phyloP scores from a whole-genome alignment of 768 basidiomycete genomes.

The Amanita molliuscula region DNA sequence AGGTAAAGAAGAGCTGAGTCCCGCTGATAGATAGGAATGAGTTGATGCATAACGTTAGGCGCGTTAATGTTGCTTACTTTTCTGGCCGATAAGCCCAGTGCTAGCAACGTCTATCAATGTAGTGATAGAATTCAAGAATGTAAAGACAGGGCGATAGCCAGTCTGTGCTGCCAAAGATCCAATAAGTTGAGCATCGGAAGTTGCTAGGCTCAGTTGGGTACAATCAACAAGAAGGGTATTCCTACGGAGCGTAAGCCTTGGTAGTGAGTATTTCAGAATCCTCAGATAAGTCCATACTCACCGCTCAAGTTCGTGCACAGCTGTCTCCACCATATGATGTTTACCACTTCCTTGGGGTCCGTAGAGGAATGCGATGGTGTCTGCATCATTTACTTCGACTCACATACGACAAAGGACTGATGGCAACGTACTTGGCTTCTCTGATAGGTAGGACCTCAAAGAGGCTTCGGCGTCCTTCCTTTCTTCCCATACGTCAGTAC shows the following conservation, averaged over 20 bases:
- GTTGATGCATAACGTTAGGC: neutral
- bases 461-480: constrained; percentile 64
- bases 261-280: neutral
- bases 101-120: constrained; percentile 86
- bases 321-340: constrained; percentile 40
- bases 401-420: neutral
- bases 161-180: constrained; percentile 67
- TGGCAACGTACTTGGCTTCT: constrained; percentile 53
- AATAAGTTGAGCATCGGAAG: constrained; percentile 61
- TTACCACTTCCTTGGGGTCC: constrained; percentile 85
- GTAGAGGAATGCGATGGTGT: constrained; percentile 68
- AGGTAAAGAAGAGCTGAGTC: constrained; percentile 66
- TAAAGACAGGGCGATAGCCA: constrained; percentile 86
- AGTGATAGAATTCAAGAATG: constrained; percentile 71
- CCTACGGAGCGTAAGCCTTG: constrained; percentile 23
- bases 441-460: constrained; percentile 62
- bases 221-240: constrained; percentile 80
- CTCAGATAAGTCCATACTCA: constrained; percentile 13
- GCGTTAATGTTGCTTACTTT: constrained; percentile 35
- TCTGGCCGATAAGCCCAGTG: constrained; percentile 92
- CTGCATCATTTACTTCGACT: constrained; percentile 21
- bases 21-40: constrained; percentile 37
- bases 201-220: constrained; percentile 54
- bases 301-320: constrained; percentile 48
- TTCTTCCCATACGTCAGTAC: constrained; percentile 70